Evolutionary conservation across 139 green algal genomes (phyloP).

Genomic region (Pleodorina starrii): DNA sequence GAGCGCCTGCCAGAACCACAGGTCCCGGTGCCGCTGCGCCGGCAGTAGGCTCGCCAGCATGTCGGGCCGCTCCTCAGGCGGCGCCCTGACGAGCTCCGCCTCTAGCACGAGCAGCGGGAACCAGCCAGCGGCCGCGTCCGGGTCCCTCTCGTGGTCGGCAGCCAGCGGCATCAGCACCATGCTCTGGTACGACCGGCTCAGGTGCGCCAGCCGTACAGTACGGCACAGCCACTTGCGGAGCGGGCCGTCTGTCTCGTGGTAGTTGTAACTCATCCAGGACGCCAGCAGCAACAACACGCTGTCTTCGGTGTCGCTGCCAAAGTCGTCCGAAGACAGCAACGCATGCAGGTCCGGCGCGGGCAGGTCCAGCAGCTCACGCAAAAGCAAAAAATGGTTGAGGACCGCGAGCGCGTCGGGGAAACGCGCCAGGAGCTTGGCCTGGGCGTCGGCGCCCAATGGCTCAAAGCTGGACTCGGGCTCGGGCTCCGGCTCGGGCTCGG

Average conservation of each 20-base stretch:
- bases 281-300: conserved; percentile 4
- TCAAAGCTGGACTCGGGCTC: neutral
- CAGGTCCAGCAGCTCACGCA: neutral
- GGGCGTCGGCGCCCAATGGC: neutral
- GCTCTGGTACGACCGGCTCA: conserved; percentile 6
- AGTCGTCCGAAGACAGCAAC: conserved; percentile 1
- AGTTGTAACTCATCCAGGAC: neutral
- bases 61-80: neutral
- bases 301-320: conserved; percentile 18
- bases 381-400: neutral
- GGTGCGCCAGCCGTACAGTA: neutral
- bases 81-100: neutral
- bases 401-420: neutral
- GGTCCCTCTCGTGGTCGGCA: neutral
- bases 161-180: neutral
- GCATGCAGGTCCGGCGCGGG: neutral
- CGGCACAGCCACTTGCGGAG: conserved; percentile 3
- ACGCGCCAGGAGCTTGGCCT: neutral
- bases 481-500: neutral
- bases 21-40: neutral
- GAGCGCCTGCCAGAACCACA: neutral
- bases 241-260: neutral
- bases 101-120: neutral
- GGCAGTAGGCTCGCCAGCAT: neutral
- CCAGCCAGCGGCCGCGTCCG: neutral